A percentile compares a stretch with the other conserved stretches of the same genome.
Conservation (phyloP, 371 early-diverging fungal species). For the Batrachochytrium dendrobatidis region DNA sequence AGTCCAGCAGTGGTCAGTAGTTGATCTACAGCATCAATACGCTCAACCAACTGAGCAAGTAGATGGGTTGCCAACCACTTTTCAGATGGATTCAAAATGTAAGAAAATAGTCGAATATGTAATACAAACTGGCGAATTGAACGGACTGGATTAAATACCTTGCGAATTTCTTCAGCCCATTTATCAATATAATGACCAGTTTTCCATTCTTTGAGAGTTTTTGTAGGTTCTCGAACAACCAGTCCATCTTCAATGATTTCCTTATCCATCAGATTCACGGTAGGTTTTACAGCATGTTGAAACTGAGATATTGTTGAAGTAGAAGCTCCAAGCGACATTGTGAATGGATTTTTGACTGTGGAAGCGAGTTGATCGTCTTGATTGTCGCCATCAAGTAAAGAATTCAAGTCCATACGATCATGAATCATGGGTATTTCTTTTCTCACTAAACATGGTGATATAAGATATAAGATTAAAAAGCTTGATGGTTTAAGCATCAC, state of each 20-base stretch:
- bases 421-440: background rate
- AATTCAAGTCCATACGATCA: background rate
- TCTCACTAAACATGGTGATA: conserved; percentile 2
- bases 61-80: conserved; percentile 32
- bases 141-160: conserved; percentile 17
- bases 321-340: conserved; percentile 1
- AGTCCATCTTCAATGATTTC: conserved; percentile 32
- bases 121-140: background rate
- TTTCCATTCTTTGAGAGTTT: conserved; percentile 19
- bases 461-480: background rate
- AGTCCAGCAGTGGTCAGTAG: conserved; percentile 8
- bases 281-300: conserved; percentile 16
- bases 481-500: background rate
- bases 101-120: background rate
- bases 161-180: conserved; percentile 32
- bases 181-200: conserved; percentile 22
- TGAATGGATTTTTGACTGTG: no score
- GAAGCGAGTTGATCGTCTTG: no score
- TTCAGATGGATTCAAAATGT: background rate
- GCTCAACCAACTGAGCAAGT: conserved; percentile 18
- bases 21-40: conserved; percentile 20
- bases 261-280: conserved; percentile 10
- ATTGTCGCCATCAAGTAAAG: background rate
- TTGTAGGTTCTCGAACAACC: conserved; percentile 22
- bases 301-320: conserved; percentile 13